Base-by-base conservation (phyloP, 805 yeast genomes). In the Lipomyces starkeyi region DNA sequence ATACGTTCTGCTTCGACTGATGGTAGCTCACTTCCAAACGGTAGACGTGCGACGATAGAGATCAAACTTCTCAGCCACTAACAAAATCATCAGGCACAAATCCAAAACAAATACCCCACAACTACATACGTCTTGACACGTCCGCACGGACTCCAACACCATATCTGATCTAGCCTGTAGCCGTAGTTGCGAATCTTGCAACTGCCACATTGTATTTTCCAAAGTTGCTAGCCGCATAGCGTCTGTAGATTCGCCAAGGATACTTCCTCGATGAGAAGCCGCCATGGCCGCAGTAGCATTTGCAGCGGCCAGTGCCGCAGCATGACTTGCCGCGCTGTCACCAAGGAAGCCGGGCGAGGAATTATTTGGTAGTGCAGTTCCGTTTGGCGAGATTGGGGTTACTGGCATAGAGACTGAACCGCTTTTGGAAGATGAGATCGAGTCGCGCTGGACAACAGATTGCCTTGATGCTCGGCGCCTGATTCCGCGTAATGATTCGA, bases 391-490 rank as follows among this genome's bases (percentile, higher is more conserved):
- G 27, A 67, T 63, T 13, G 71, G 71, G 20, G 71, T 69, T 40
- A 47, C 68, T 27, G 71, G 71, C 64, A 69, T 47, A 17, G 72
- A 67, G 5, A 63, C 55, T 27, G 71, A 63, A 9, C 72, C 72
- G 22, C 81, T 84, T 68, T 87, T 93, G 72, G 78, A 85, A 2
- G 78, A 85, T 2, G 73, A 72, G 0, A 69, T 82, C 14, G 72
- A 69, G 54, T 68, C 71, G 9, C 72, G 64, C 55, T 66, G 60
- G 13, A 61, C 69, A 22, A 62, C 64, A 17, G 71, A 64, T 66
- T 79, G 83, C 73, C 75, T 81, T 73, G 87, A 84, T 0, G 95
- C 86, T 59, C 97, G 81, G 69, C 98, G 83, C 78, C 91, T 93
- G 76, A 93, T 94, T 17, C 85, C 82, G 64, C 90, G 85, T 69